Percentiles rank a stretch among this genome's conserved stretches.
Conservation (phyloP, 176 grass and related monocot species). For the Melocanna baccifera region DNA sequence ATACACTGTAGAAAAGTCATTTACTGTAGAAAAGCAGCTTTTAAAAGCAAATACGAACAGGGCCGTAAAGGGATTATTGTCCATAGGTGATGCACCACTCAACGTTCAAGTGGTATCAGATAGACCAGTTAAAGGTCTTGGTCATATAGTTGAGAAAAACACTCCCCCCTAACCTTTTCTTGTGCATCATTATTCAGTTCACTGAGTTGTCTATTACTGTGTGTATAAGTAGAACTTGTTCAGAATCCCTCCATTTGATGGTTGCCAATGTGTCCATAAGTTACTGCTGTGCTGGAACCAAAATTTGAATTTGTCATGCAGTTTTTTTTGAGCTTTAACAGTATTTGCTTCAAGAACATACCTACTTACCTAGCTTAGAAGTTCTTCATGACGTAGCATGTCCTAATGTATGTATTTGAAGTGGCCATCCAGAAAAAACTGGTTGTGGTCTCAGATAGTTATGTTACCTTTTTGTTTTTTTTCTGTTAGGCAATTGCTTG, state of each 20-base stretch:
- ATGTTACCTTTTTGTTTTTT: conserved; percentile 3
- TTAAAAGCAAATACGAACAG: no score
- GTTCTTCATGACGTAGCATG: not conserved
- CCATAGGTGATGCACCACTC: not conserved
- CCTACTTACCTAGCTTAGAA: not conserved
- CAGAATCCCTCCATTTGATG: not conserved
- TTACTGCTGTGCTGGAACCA: not conserved
- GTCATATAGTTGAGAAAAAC: not conserved
- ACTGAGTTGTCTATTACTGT: not conserved
- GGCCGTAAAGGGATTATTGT: not conserved
- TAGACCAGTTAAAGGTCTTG: not conserved
- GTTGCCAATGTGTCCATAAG: not conserved
- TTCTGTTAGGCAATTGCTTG: conserved; percentile 27
- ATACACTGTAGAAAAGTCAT: no score
- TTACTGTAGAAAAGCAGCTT: no score
- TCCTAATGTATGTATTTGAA: not conserved
- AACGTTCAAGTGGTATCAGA: not conserved
- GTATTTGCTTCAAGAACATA: not conserved
- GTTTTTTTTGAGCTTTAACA: not conserved
- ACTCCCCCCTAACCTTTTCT: not conserved
- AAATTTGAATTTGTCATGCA: not conserved
- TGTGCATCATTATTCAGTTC: not conserved
- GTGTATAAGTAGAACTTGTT: not conserved
- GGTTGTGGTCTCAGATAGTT: not conserved
- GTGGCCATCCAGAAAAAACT: not conserved